Evolutionary conservation across 495 filamentous ascomycete genomes (phyloP), one percentile per base, ranked within the genome.

Genomic region (Tuber aestivum): DNA sequence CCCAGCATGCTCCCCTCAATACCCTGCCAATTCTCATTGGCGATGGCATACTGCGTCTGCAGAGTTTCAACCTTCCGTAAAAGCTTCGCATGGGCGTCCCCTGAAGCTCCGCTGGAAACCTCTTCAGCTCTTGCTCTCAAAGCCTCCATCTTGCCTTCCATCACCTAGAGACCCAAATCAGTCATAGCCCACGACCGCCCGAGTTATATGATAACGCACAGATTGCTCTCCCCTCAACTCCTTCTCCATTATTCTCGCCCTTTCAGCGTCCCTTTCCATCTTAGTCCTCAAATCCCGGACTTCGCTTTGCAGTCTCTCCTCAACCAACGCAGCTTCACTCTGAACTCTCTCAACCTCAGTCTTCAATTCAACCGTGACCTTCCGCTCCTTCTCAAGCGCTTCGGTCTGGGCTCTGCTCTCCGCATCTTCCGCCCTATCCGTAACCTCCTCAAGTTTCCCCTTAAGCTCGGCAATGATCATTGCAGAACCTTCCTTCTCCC

Each of bases 21-120:
- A 0, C 94, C 92, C 76, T 97, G 94, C 96, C 96, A 99, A 83
- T 98, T 99, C 80, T 97, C 94, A 76, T 92, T 95, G 3, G 96
- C 95, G 71, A 94, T 89, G 0, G 93, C 91, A 84, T 99, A 97
- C 84, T 99, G 96, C 7, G 92, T 95, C 84, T 98, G 96, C 71
- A 99, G 85, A 3, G 93, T 97, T 86, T 99, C 96, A 41, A 98
- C 90, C 84, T 98, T 96, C 69, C 96, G 90, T 35, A 97, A 86
- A 37, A 99, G 87, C 83, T 97, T 97, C 37, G 91, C 93, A 79
- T 97, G 94, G 0, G 92, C 90, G 82, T 98, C 94, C 10, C 94
- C 92, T 9, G 88, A 88, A 61, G 89, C 88, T 32, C 93, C 92
- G 8, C 93, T 94, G 0, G 94, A 94, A 6, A 91, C 93, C 83